phyloP scores from a whole-genome alignment of 164 flowering plant species.

The Aristolochia californica region DNA sequence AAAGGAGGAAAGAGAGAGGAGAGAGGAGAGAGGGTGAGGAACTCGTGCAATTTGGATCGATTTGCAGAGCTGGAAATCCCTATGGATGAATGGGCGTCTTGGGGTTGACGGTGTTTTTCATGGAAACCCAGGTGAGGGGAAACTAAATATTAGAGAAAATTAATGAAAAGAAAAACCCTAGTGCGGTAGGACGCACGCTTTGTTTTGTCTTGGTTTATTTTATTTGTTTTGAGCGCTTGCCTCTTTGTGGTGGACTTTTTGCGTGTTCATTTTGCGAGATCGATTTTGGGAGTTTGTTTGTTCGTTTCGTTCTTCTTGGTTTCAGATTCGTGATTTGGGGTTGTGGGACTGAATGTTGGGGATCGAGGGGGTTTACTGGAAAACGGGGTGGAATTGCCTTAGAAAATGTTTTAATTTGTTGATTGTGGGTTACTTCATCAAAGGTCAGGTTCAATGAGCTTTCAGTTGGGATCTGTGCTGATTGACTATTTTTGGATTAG shows the following conservation, averaged over 20 bases:
- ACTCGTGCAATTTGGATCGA: constrained; percentile 1
- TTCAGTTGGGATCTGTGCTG: constrained; percentile 63
- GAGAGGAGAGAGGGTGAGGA: background rate
- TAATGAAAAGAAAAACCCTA: background rate
- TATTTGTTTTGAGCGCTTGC: background rate
- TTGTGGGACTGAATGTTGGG: constrained; percentile 8
- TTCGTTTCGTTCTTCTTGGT: background rate
- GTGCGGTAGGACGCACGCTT: background rate
- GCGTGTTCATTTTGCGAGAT: constrained; percentile 1
- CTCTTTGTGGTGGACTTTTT: constrained; percentile 1
- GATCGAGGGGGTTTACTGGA: background rate
- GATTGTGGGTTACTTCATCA: constrained; percentile 1
- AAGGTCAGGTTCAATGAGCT: constrained; percentile 51
- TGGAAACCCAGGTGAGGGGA: constrained; percentile 23
- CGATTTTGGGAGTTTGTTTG: background rate
- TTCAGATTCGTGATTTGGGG: constrained; percentile 8
- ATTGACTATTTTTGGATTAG: constrained; percentile 3
- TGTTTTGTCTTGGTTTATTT: constrained; percentile 4
- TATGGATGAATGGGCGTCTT: constrained; percentile 6
- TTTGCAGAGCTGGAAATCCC: constrained; percentile 10
- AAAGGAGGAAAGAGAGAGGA: no score
- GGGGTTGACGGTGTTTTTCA: constrained; percentile 6
- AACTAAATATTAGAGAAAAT: background rate
- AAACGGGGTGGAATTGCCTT: constrained; percentile 7
- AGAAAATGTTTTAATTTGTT: constrained; percentile 1